phyloP scores from a whole-genome alignment of 1,284 basidiomycete genomes.

The Cryptococcus deneoformans region DNA sequence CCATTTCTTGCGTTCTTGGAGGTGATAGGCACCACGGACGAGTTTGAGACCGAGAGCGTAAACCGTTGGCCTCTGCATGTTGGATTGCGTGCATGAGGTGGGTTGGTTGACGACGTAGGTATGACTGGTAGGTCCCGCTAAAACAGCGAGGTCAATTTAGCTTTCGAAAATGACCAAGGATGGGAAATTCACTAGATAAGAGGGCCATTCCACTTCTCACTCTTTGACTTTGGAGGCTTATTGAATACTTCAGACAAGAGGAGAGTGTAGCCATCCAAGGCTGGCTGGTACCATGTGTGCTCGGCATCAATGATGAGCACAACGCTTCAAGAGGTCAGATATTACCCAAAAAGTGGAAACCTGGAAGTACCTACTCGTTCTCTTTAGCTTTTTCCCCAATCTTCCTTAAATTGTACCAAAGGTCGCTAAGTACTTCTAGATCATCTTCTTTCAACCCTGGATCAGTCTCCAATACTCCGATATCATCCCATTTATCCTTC shows the following conservation, averaged over 20 bases:
- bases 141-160: no score
- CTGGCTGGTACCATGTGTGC: constrained; percentile 74
- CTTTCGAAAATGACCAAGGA: no score
- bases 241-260: constrained; percentile 75
- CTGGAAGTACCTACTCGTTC: constrained; percentile 23
- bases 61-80: constrained; percentile 68
- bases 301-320: constrained; percentile 76
- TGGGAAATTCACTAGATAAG: constrained; percentile 42
- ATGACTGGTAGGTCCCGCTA: constrained; percentile 74
- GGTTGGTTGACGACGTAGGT: constrained; percentile 61
- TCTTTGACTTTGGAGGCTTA: constrained; percentile 36
- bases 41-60: constrained; percentile 91
- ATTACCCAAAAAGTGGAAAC: neutral
- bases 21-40: constrained; percentile 91
- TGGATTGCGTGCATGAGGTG: constrained; percentile 65
- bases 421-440: constrained; percentile 58
- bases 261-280: constrained; percentile 73
- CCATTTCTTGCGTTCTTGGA: constrained; percentile 59
- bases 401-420: constrained; percentile 59
- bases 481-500: constrained; percentile 25
- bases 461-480: constrained; percentile 24
- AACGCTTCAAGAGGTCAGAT: constrained; percentile 23
- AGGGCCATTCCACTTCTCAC: constrained; percentile 28
- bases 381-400: constrained; percentile 58
- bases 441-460: constrained; percentile 52